Percentiles rank a stretch among this genome's conserved stretches.
Conservation (phyloP, 1,284 basidiomycete species). For the Naganishia albida region DNA sequence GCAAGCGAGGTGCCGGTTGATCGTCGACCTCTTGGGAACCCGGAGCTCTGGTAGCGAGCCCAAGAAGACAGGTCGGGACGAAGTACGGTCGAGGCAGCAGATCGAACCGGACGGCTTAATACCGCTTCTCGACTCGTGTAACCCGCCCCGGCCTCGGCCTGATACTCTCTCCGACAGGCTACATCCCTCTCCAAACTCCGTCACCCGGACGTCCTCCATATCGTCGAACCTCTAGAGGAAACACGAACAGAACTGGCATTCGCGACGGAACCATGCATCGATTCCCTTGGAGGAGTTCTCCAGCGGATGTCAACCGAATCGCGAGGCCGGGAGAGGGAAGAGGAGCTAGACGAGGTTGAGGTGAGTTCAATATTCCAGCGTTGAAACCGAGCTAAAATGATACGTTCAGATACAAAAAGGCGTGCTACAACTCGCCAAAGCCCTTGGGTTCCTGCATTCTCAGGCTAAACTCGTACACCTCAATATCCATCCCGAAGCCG, state of each 20-base stretch:
- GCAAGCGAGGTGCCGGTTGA: too few relatives aligned
- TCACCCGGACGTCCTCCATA: conserved; percentile 95
- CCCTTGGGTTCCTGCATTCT: conserved; percentile 85
- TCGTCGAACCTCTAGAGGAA: conserved; percentile 98
- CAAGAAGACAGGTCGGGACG: too few relatives aligned
- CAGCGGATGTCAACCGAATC: neutral
- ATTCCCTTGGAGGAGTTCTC: conserved; percentile 5
- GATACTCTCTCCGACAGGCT: conserved; percentile 60
- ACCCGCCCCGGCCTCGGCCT: too few relatives aligned
- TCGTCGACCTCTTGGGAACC: neutral
- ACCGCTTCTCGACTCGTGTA: too few relatives aligned
- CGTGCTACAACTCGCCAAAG: conserved; percentile 88
- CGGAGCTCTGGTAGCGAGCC: neutral
- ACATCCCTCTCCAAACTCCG: conserved; percentile 79
- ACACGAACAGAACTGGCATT: conserved; percentile 82
- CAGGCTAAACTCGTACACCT: conserved; percentile 90
- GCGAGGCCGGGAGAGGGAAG: conserved; percentile 45
- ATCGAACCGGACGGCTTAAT: too few relatives aligned
- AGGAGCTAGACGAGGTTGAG: conserved; percentile 88
- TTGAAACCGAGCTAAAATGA: conserved; percentile 41
- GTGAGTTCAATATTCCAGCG: conserved; percentile 56
- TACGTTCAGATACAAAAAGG: conserved; percentile 86
- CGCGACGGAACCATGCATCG: conserved; percentile 80
- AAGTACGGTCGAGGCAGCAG: too few relatives aligned
- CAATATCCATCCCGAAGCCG: conserved; percentile 78